Base-by-base conservation (phyloP, 768 basidiomycete genomes). In the Boletellus ananas region DNA sequence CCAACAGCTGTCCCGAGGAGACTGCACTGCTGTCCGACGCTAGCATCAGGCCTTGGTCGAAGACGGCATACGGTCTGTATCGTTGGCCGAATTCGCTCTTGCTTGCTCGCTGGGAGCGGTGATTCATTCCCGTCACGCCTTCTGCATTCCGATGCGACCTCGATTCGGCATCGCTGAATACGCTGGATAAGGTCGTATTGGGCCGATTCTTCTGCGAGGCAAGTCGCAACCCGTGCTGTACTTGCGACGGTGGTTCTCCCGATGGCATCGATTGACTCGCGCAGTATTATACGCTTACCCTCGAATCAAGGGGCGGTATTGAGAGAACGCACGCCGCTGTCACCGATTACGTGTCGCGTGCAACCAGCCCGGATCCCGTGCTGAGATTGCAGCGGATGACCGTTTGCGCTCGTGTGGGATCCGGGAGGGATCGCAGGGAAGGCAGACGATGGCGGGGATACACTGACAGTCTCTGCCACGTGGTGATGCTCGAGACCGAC, bases 191-290 rank as follows among this genome's bases (percentile, higher is more conserved):
- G 50, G 56, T 52, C 59, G 46, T 50, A 57, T 57, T 45, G 40
- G 55, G 56, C 43, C 43, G 38, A 42, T 47, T 47, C 51, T 55
- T 62, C 45, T 49, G 50, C 52, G 44, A 57, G 46, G 51, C 16
- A 48, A 45, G 44, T 43, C 51, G 47, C 52, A 43, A 58, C 61
- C 49, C 50, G 34, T 54, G 47, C 35, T 51, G 29, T 49, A 27
- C 50, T 50, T 38, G 42, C 38, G 9, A 36, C 37, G 16, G 43
- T 23, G 51, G 52, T 63, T 63, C 62, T 50, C 56, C 64, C 61
- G 58, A 64, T 63, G 61, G 58, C 63, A 64, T 66, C 58, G 64
- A 66, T 58, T 61, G 53, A 56, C 53, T 56, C 31, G 48, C 40
- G 61, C 55, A 54, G 56, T 44, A 51, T 50, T 39, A 47, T 47